Evolutionary conservation across 2,329 filamentous ascomycete species (phyloP).

Genomic region (Monosporascus sp.): DNA sequence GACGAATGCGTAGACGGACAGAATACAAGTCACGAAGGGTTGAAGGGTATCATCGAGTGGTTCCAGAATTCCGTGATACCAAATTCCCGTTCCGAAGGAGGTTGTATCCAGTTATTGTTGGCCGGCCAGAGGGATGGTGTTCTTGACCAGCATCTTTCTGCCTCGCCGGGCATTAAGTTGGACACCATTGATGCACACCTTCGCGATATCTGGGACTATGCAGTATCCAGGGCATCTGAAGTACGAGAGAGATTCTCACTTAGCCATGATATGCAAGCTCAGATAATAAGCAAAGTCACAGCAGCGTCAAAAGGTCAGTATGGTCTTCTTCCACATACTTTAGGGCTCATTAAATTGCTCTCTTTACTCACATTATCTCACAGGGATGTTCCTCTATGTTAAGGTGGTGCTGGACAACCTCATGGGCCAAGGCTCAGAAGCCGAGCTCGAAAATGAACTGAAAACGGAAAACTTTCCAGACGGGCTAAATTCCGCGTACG

Average conservation of each 20-base stretch:
- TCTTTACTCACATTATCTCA: background rate
- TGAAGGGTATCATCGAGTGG: conserved; percentile 1
- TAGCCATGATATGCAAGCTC: background rate
- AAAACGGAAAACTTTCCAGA: conserved; percentile 8
- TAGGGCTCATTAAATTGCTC: background rate
- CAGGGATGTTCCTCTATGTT: conserved; percentile 14
- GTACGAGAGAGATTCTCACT: background rate
- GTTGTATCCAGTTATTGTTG: conserved; percentile 1
- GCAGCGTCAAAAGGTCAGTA: background rate
- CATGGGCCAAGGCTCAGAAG: conserved; percentile 4
- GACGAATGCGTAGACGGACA: conserved; percentile 3
- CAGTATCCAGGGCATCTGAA: background rate
- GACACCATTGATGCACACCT: background rate
- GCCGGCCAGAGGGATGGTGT: conserved; percentile 4
- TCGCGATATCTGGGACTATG: background rate
- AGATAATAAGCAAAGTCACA: background rate
- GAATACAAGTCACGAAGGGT: background rate
- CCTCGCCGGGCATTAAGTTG: conserved; percentile 1
- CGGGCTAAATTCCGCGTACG: conserved; percentile 11
- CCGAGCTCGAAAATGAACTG: conserved; percentile 16
- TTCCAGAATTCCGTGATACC: conserved; percentile 1
- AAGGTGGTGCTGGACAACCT: conserved; percentile 18
- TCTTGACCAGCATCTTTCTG: conserved; percentile 1
- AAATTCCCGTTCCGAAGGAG: background rate
- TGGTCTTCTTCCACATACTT: background rate